Base-by-base conservation (phyloP, 1,284 basidiomycete genomes). In the Malassezia restricta region DNA sequence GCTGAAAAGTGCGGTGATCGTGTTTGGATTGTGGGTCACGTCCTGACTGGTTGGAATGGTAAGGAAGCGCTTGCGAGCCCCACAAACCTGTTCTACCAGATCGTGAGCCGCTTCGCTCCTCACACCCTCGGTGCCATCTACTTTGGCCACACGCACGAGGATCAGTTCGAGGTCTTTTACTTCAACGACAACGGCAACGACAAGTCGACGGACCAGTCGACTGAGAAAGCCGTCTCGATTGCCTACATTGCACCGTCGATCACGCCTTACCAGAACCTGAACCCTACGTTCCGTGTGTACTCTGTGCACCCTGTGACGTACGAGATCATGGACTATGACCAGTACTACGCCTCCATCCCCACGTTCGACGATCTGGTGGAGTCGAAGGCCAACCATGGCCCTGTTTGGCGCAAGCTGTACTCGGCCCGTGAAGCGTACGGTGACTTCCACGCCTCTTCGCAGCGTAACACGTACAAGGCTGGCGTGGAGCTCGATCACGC, bases 71-170 rank as follows among this genome's bases (percentile, higher is more conserved):
- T 77, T 53, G 51, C 46, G 54, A 61, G 63, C 49, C 58, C 61
- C 9, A 65, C 65, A 0, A 65, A 67, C 50, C 61, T 64, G 46
- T 56, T 63, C 48, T 57, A 68, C 49, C 57, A 62, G 54, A 87
- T 85, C 52, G 83, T 88, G 47, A 84, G 86, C 64, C 81, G 85
- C 14, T 88, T 80, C 72, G 52, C 52, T 9, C 78, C 78, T 12
- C 83, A 86, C 66, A 83, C 86, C 49, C 84, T 87, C 54, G 82
- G 83, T 30, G 82, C 83, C 82, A 61, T 86, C 42, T 86, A 87
- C 76, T 86, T 79, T 63, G 85, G 85, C 1, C 86, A 87, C 68
- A 83, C 84, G 1, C 85, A 87, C 59, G 84, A 87, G 68, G 86
- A 87, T 68, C 80, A 86, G 70, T 70, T 85, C 51, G 81, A 80